A percentile compares a stretch with the other conserved stretches of the same genome.
Evolutionary conservation across 2,329 filamentous ascomycete species (phyloP).

Genomic region (Sporothrix pallida): DNA sequence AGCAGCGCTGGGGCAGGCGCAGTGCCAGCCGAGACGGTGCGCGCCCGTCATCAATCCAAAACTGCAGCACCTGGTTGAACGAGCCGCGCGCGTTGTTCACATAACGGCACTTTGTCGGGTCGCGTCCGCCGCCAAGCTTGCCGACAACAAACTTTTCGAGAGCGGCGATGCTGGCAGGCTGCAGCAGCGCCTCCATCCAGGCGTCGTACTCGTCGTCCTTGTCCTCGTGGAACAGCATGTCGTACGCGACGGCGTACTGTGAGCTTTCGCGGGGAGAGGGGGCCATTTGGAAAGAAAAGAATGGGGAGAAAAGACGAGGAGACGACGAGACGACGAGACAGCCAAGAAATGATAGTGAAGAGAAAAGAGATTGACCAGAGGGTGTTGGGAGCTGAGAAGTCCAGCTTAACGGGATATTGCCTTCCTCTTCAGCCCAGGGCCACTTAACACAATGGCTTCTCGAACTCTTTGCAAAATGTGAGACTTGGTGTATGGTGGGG

Average conservation of each 20-base stretch:
- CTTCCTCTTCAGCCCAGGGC: too few relatives aligned
- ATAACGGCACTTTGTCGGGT: neutral
- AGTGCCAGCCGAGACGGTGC: neutral
- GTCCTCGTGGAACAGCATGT: neutral
- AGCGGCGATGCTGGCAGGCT: neutral
- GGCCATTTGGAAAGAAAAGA: too few relatives aligned
- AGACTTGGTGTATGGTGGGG: too few relatives aligned
- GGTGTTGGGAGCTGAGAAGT: too few relatives aligned
- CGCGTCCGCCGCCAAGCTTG: neutral
- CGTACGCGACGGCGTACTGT: neutral
- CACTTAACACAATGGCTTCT: too few relatives aligned
- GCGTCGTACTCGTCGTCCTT: neutral
- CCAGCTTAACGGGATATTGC: too few relatives aligned
- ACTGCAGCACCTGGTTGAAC: neutral
- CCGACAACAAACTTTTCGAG: neutral
- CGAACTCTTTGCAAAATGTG: too few relatives aligned
- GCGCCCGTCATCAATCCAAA: neutral
- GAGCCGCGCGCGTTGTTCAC: neutral
- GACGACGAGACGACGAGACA: too few relatives aligned
- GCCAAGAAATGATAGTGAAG: too few relatives aligned
- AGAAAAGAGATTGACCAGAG: too few relatives aligned
- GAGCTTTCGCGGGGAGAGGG: neutral
- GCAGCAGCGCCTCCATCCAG: neutral
- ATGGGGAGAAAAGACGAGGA: too few relatives aligned
- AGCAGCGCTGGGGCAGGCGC: neutral